A percentile compares a stretch with the other conserved stretches of the same genome.
phyloP scores from a whole-genome alignment of 2,329 filamentous ascomycete species.

The Cryoendolithus antarcticus region DNA sequence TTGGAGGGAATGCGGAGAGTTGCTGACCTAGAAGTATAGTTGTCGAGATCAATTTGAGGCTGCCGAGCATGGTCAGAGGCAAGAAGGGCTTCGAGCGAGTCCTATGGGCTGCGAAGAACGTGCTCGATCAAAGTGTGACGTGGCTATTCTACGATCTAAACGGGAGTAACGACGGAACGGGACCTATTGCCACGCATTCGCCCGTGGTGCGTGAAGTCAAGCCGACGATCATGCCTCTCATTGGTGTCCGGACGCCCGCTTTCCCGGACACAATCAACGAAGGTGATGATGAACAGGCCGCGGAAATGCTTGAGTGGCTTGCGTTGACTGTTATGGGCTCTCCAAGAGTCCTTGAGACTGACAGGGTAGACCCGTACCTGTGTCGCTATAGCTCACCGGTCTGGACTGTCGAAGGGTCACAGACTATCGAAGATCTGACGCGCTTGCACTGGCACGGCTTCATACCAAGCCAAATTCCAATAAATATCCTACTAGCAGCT shows the following conservation, averaged over 20 bases:
- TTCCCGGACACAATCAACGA: constrained; percentile 22
- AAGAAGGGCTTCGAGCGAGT: constrained; percentile 74
- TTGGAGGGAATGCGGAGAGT: background rate
- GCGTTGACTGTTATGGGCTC: constrained; percentile 55
- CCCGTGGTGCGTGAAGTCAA: constrained; percentile 19
- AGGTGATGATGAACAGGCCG: constrained; percentile 49
- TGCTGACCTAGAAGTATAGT: constrained; percentile 36
- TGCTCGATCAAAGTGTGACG: constrained; percentile 51
- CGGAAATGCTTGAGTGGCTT: constrained; percentile 62
- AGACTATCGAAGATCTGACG: too few relatives aligned
- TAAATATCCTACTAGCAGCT: constrained; percentile 15
- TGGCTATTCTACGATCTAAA: constrained; percentile 67
- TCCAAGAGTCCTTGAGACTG: constrained; percentile 44
- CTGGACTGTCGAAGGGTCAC: too few relatives aligned
- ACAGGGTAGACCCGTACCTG: constrained; percentile 56
- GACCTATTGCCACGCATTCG: constrained; percentile 17
- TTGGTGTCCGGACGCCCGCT: constrained; percentile 19
- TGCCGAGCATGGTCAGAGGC: constrained; percentile 65
- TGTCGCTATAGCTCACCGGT: constrained; percentile 43
- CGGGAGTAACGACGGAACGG: constrained; percentile 2
- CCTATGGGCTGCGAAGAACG: constrained; percentile 65
- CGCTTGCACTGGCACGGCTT: constrained; percentile 32
- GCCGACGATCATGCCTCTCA: constrained; percentile 15
- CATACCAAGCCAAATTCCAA: constrained; percentile 25
- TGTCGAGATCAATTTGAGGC: constrained; percentile 63